Conservation (phyloP, 805 yeast species). For the Yarrowia keelungensis region DNA sequence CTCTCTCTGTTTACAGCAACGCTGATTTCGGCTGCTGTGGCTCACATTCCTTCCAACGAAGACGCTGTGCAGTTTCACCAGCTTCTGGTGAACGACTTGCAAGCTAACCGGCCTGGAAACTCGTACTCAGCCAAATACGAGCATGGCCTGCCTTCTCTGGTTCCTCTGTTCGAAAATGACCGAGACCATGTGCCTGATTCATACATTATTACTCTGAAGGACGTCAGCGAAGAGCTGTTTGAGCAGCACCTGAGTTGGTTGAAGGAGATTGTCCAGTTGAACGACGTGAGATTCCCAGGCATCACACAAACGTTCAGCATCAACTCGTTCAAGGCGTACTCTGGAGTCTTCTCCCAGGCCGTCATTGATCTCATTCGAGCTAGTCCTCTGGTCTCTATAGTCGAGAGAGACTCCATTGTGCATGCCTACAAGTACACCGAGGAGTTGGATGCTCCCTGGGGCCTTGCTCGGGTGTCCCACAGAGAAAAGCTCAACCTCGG, state of each 20-base stretch:
- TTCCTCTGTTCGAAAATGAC: not conserved
- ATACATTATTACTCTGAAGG: not conserved
- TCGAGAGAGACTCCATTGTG: conserved; percentile 67
- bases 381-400: conserved; percentile 62
- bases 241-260: not conserved
- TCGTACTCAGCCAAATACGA: not conserved
- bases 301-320: not conserved
- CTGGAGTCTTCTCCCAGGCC: conserved; percentile 80
- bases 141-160: not conserved
- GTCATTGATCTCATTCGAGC: conserved; percentile 75
- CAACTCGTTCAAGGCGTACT: conserved; percentile 68
- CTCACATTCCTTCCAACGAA: not conserved
- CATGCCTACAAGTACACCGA: conserved; percentile 55
- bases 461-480: conserved; percentile 72
- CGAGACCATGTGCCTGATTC: conserved; percentile 11
- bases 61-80: not conserved
- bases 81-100: not conserved
- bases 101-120: not conserved
- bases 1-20: not conserved
- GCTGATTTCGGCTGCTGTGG: not conserved
- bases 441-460: conserved; percentile 76
- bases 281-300: not conserved
- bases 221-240: not conserved
- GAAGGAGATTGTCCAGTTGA: not conserved
- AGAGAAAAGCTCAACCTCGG: conserved; percentile 64